Evolutionary conservation across 352 stramenopile genomes (phyloP).

Genomic region (Blastocystis sp.): DNA sequence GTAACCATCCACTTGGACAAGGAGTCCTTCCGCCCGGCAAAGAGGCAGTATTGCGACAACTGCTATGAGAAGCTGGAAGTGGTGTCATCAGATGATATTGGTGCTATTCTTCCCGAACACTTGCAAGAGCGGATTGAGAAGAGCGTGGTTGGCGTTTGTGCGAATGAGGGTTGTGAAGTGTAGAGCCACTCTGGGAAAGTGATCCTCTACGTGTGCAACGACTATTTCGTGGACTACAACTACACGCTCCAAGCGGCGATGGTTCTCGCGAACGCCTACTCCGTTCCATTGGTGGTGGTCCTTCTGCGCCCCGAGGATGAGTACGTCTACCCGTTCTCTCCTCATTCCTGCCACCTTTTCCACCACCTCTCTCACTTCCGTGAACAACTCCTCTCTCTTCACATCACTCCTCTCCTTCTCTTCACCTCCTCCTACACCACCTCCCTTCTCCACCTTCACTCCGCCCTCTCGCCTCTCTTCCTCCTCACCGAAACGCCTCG

Average conservation of each 20-base stretch:
- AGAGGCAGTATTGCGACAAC: neutral
- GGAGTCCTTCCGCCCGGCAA: neutral
- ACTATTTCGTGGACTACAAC: conserved; percentile 27
- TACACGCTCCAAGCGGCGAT: neutral
- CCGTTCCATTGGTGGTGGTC: neutral
- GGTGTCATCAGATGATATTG: neutral
- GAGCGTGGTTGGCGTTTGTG: neutral
- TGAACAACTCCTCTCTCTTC: too few species aligned
- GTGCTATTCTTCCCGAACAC: neutral
- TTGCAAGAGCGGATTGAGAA: neutral
- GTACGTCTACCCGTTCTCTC: neutral
- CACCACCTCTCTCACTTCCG: too few species aligned
- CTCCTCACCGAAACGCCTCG: neutral
- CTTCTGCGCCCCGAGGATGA: neutral
- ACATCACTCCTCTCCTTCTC: neutral
- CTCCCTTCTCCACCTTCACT: neutral
- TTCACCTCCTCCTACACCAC: neutral
- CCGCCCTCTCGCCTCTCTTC: neutral
- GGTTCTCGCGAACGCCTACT: neutral
- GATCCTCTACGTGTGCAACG: conserved; percentile 8
- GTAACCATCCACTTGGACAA: conserved; percentile 2
- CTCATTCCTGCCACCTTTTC: neutral
- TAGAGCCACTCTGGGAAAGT: neutral
- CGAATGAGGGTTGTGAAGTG: too few species aligned
- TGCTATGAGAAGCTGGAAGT: conserved; percentile 8